Evolutionary conservation across 352 stramenopile species (phyloP).

Genomic region (Phytophthora boehmeriae): DNA sequence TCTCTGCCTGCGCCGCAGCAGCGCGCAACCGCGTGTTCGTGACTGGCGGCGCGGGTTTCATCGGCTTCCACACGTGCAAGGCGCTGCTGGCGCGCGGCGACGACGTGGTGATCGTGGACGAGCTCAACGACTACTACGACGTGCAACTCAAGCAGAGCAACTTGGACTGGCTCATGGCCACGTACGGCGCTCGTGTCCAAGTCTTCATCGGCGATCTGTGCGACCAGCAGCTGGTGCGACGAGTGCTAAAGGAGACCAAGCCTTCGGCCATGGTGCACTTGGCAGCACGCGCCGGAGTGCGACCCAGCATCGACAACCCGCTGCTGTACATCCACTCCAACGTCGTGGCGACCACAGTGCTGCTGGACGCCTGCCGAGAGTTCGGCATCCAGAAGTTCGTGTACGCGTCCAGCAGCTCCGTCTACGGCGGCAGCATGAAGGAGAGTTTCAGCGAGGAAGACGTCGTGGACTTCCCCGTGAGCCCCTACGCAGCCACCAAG

Average conservation of each 20-base stretch:
- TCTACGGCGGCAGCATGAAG: constrained; percentile 95
- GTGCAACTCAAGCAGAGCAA: constrained; percentile 97
- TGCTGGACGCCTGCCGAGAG: constrained; percentile 93
- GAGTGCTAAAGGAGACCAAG: constrained; percentile 89
- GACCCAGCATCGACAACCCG: constrained; percentile 97
- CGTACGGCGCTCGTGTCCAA: constrained; percentile 60
- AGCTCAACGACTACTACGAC: constrained; percentile 99
- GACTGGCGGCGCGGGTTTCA: constrained; percentile 97
- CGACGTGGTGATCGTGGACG: constrained; percentile 96
- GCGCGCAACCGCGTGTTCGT: constrained; percentile 59
- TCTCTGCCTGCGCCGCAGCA: constrained; percentile 1
- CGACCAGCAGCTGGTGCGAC: constrained; percentile 90
- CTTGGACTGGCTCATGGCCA: constrained; percentile 80
- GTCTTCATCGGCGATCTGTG: constrained; percentile 95
- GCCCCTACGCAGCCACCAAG: constrained; percentile 97
- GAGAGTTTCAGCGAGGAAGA: constrained; percentile 91
- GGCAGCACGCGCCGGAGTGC: constrained; percentile 95
- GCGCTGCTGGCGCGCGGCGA: constrained; percentile 87
- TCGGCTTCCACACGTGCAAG: constrained; percentile 95
- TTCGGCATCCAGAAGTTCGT: constrained; percentile 95
- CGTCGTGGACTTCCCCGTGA: constrained; percentile 94
- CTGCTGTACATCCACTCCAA: constrained; percentile 99
- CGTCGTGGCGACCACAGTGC: constrained; percentile 92
- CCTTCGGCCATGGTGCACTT: constrained; percentile 94
- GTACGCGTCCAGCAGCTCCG: constrained; percentile 94